Base-by-base conservation (phyloP, 805 yeast genomes). In the Ascoidea asiatica region DNA sequence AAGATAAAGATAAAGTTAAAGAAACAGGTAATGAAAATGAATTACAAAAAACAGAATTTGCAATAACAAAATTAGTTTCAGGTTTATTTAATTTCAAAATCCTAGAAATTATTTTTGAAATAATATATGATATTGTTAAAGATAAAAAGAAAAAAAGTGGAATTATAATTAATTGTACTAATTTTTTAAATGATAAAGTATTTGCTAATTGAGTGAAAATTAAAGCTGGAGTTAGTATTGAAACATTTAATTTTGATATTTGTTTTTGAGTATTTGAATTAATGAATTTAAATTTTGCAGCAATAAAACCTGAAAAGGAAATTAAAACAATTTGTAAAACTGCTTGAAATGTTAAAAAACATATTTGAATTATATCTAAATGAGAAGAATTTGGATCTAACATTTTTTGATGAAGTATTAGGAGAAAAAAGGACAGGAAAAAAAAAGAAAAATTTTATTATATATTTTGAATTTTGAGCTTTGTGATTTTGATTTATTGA, bases 41-140 rank as follows among this genome's bases (percentile, higher is more conserved):
- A 50, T 68, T 68, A n/a, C 72, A 71, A 50, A 68, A 68, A n/a
- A 67, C 72, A 1, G 65, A 70, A 70, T 67, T 68, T 19, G 72
- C 73, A 21, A 71, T 66, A 42, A 68, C 71, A 45, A 64, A 68
- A 52, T 67, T 69, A 18, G 65, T 50, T 54, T 68, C 73, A 4
- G 72, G 69, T 15, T 56, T 62, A 49, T 67, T 65, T 44, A 67
- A 56, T 5, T 50, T 47, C 18, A 68, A 51, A n/a, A 60, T 19
- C 18, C 41, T 43, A 3, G 63, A 53, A 21, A 62, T 59, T 19
- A 61, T 21, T 23, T 58, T 52, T 4, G 70, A 61, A 45, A 64
- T 59, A 13, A 50, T 41, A 50, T 48, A 65, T 5, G 72, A 57
- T 19, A 63, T 61, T 5, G 58, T 55, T 1, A 70, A 65, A 19